Percentiles rank a stretch among this genome's conserved stretches.
These are phyloP conservation scores for Aureobasidium sp. DNA, from an alignment of 2,329 filamentous ascomycete species.

Conservation along the genomic window DNA sequence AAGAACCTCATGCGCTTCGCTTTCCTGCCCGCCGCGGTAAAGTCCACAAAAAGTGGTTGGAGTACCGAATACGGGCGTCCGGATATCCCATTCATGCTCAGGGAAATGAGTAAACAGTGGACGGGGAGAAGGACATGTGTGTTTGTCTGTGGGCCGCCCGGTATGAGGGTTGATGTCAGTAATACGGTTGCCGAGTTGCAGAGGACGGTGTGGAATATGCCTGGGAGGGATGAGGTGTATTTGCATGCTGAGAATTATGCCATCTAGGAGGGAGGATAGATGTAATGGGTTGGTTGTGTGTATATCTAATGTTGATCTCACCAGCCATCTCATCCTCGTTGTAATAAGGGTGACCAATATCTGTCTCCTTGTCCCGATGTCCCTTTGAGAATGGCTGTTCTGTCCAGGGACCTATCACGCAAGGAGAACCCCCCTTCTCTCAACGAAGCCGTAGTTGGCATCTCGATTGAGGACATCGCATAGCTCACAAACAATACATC, in stretches of 20 bases:
- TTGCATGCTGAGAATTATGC: constrained; percentile 94
- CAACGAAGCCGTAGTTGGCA: too few species aligned
- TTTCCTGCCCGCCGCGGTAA: constrained; percentile 53
- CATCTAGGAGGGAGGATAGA: constrained; percentile 31
- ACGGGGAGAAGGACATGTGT: constrained; percentile 78
- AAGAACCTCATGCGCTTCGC: constrained; percentile 87
- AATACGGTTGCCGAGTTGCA: constrained; percentile 77
- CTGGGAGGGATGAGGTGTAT: constrained; percentile 69
- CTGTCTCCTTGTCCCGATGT: too few species aligned
- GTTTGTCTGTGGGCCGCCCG: constrained; percentile 83
- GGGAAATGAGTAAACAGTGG: constrained; percentile 69
- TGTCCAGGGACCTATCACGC: too few species aligned
- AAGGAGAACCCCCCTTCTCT: too few species aligned
- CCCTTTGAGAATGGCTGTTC: too few species aligned
- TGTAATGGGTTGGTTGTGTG: neutral
- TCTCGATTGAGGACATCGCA: too few species aligned
- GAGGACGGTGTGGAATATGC: constrained; percentile 64
- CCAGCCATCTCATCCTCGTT: neutral
- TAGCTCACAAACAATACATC: too few species aligned
- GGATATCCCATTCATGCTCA: constrained; percentile 78
- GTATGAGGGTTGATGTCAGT: constrained; percentile 83
- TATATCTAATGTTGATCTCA: neutral
- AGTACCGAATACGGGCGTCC: constrained; percentile 87
- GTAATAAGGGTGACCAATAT: too few species aligned
- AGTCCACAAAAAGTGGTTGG: constrained; percentile 61